Evolutionary conservation across 345 rosid species (phyloP), one percentile per base, ranked within the genome.

Genomic region (Eutrema yunnanense): DNA sequence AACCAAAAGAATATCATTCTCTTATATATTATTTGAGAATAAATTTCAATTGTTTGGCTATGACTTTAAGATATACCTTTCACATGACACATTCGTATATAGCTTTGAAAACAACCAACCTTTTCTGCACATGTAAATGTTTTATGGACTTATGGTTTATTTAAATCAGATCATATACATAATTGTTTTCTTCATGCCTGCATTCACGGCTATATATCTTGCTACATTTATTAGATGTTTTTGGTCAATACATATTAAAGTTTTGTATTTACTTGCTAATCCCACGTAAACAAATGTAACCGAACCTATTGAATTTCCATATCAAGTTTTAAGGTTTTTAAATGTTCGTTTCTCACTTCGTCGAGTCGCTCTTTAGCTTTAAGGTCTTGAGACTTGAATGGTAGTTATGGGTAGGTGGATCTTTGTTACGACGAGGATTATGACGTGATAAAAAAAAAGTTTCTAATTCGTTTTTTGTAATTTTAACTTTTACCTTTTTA

Each of bases 51-150:
- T 8, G 27, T 46, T 62, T 53, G 26, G 36, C 65, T 44, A 65
- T 62, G 79, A 62, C 74, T 75, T 69, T 62, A 75, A 46, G 63
- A 75, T 52, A 75, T 68, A 75, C 79, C 65, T 75, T 75, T 75
- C 79, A 75, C 74, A 75, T 75, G 74, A 75, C 69, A 32, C 38
- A 42, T 65, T 14, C 49, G 43, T 36, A 41, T 50, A 43, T 32
- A 30, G 36, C 51, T 62, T 62, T 22, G 70, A 69, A 69, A 75
- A 69, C 74, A 75, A 69, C 64, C 74, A 62, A 75, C 65, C 59
- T 46, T 75, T 74, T 51, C 7, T 38, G 70, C 79, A 75, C 74
- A 75, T 75, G 73, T 53, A 16, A 30, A 12, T 75, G 79, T 46
- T 75, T 51, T 12, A 26, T 36, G 50, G 38, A 40, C 8, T 8